phyloP scores from a whole-genome alignment of 2,329 filamentous ascomycete species.

The Penicillium sp. region DNA sequence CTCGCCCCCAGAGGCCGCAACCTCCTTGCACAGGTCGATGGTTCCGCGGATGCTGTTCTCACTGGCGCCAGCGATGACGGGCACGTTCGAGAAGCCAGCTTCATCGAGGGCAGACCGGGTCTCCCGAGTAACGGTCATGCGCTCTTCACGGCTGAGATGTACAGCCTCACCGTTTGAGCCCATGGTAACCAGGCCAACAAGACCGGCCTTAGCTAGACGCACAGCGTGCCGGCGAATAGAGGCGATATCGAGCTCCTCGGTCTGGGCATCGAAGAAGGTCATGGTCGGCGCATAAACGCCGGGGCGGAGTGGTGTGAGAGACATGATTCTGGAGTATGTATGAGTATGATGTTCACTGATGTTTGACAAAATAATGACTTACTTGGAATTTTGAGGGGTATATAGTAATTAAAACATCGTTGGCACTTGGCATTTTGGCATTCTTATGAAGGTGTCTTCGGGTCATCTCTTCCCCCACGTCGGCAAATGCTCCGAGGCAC shows the following conservation, averaged over 20 bases:
- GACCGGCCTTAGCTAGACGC: conserved; percentile 71
- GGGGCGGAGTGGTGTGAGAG: conserved; percentile 63
- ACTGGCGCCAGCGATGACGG: conserved; percentile 77
- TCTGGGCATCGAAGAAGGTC: conserved; percentile 83
- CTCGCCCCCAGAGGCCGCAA: conserved; percentile 68
- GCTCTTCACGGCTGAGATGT: conserved; percentile 76
- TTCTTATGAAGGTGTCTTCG: conserved; percentile 2
- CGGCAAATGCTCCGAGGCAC: conserved; percentile 17
- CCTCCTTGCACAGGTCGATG: conserved; percentile 68
- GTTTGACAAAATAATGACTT: neutral
- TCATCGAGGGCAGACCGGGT: conserved; percentile 79
- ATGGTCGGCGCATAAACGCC: conserved; percentile 87
- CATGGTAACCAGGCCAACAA: conserved; percentile 80
- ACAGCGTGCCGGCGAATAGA: conserved; percentile 77
- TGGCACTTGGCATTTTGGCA: neutral
- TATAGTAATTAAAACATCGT: neutral
- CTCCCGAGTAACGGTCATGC: conserved; percentile 68
- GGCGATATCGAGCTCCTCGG: conserved; percentile 78
- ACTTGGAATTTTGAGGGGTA: neutral
- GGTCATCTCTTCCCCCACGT: conserved; percentile 18
- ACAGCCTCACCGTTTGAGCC: conserved; percentile 89
- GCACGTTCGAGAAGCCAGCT: conserved; percentile 71
- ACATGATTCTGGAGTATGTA: conserved; percentile 19
- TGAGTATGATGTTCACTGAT: neutral
- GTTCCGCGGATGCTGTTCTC: conserved; percentile 79